Percentiles rank a stretch among this genome's conserved stretches.
These are phyloP conservation scores for Earliella scabrosa DNA, from an alignment of 1,284 basidiomycete species.

Conservation along the genomic window DNA sequence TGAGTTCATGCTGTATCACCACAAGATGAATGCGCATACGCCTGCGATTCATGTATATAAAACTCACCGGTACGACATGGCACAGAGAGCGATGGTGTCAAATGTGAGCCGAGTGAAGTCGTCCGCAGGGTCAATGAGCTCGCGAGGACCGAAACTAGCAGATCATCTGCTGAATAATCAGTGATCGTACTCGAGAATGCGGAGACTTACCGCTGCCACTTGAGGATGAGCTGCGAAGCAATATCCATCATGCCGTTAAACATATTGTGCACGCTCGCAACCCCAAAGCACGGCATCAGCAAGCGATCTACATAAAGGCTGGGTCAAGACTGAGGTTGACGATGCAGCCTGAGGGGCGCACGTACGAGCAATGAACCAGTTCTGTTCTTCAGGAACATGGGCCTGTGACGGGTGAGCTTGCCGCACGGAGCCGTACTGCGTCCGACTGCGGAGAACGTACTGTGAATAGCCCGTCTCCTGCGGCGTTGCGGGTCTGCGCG, in stretches of 20 bases:
- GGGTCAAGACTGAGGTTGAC: neutral
- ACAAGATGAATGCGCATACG: neutral
- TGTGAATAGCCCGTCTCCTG: slow-evolving; percentile 51
- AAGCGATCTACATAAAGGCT: slow-evolving; percentile 44
- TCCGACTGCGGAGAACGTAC: neutral
- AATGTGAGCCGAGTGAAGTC: slow-evolving; percentile 53
- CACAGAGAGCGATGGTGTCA: slow-evolving; percentile 47
- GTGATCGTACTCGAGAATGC: too few species aligned
- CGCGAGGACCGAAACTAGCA: slow-evolving; percentile 46
- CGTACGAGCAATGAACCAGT: slow-evolving; percentile 53
- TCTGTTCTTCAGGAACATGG: slow-evolving; percentile 43
- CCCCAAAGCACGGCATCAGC: slow-evolving; percentile 57
- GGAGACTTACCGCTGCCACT: slow-evolving; percentile 47
- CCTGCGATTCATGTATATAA: slow-evolving; percentile 20
- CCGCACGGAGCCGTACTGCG: neutral
- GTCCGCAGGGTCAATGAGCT: slow-evolving; percentile 45
- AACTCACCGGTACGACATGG: slow-evolving; percentile 47
- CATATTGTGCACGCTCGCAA: slow-evolving; percentile 48
- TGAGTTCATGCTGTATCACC: slow-evolving; percentile 28
- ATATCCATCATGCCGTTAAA: slow-evolving; percentile 55
- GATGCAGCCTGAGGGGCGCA: neutral
- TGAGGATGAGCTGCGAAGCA: slow-evolving; percentile 47
- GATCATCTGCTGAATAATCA: neutral
- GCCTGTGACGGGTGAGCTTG: slow-evolving; percentile 18
- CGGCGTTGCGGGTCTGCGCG: slow-evolving; percentile 44